These are phyloP conservation scores for Osmanthus fragrans DNA, from an alignment of 257 asterid species.

Conservation along the genomic window DNA sequence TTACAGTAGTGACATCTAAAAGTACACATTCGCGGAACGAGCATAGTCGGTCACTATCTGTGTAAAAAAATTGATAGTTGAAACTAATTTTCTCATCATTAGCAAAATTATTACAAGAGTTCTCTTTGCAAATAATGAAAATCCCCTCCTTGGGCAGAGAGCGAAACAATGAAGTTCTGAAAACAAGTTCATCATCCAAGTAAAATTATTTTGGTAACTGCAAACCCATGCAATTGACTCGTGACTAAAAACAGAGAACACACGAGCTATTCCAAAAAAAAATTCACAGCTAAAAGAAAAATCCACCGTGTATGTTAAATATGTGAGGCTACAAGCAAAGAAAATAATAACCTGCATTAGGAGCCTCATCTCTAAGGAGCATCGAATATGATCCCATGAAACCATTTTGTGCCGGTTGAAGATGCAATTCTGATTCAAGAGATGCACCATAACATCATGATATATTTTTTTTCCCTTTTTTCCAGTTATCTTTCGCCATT, in stretches of 20 bases:
- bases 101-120: not conserved
- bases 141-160: not conserved
- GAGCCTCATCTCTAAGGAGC: not conserved
- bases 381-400: not conserved
- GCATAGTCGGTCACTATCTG: not conserved
- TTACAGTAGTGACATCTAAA: not conserved
- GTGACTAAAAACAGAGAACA: not conserved
- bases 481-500: not conserved
- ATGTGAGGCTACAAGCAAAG: not conserved
- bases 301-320: not conserved
- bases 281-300: not conserved
- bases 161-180: not conserved
- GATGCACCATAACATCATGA: not conserved
- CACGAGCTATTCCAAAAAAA: not conserved
- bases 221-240: not conserved
- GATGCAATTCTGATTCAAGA: not conserved
- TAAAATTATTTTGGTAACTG: not conserved
- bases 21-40: not conserved
- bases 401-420: not conserved
- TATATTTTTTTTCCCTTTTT: not conserved
- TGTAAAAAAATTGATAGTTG: not conserved
- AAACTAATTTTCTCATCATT: not conserved
- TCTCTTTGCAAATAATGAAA: not conserved
- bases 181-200: not conserved
- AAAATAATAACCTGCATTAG: not conserved